Evolutionary conservation across 225 moss, liverwort and hornwort genomes (phyloP).

Genomic region (Anthoceros angustus): DNA sequence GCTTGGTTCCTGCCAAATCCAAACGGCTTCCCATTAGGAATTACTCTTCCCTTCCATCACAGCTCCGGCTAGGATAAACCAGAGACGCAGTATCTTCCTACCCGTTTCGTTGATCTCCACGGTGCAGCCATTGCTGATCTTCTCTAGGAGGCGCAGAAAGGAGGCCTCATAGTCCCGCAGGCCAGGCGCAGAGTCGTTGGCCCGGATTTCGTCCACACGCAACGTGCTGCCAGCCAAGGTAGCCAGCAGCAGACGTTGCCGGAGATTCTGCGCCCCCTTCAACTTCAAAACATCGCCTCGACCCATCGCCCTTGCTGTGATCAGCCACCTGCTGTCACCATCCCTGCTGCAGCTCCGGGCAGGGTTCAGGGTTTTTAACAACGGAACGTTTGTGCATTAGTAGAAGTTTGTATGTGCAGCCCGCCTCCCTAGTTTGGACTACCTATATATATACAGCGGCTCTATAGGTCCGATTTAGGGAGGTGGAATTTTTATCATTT

Average conservation of each 20-base stretch:
- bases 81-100: background rate
- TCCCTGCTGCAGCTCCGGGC: no score
- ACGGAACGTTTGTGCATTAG: no score
- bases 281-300: conserved; percentile 44
- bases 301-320: no score
- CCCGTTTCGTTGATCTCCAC: conserved; percentile 91
- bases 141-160: conserved; percentile 74
- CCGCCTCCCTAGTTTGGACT: no score
- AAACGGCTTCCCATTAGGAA: background rate
- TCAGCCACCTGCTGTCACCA: no score
- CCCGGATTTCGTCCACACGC: conserved; percentile 72
- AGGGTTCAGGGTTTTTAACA: no score
- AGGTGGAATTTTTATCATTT: no score
- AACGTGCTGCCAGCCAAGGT: conserved; percentile 56
- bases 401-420: no score
- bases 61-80: background rate
- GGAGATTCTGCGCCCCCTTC: conserved; percentile 71
- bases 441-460: no score
- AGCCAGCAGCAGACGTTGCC: conserved; percentile 66
- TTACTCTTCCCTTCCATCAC: background rate
- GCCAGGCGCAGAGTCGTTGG: conserved; percentile 55
- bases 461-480: no score
- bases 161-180: conserved; percentile 74
- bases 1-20: conserved; percentile 36
- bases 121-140: conserved; percentile 64